Base-by-base conservation (phyloP, 2,329 filamentous ascomycete species). In the Phialocephala subalpina region DNA sequence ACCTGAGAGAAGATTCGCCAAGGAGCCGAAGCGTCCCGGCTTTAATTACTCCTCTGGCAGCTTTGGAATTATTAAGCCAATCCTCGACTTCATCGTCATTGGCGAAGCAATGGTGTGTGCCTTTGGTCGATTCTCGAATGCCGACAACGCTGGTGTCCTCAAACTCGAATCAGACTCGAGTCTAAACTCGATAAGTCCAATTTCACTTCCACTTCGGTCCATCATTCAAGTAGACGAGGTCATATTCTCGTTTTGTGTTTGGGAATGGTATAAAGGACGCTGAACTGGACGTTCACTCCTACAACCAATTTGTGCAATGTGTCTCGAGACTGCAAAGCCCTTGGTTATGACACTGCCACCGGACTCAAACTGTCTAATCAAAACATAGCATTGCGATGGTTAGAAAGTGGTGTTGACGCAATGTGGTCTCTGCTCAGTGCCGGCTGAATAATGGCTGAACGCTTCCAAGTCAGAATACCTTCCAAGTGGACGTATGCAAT, bases 241-340 rank as follows among this genome's bases (percentile, higher is more conserved):
- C 96, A 77, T 97, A 99, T 77, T 99, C 95, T 72, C 94, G 90
- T 69, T 92, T 90, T 52, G 89, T 91, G 63, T n/a, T 89, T 91
- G n/a, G 95, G 94, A 67, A 98, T 91, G 67, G 91, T 92, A 82
- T 99, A 98, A 61, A 94, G 85, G 52, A 97, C 85, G 66, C 89
- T 88, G 83, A 95, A 97, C 73, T 94, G 90, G 69, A 99, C 85
- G 33, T 90, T 86, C 80, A 97, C 97, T 77, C 95, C 95, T 64
- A 98, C 91, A 47, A 91, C 86, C 60, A 94, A 84, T 72, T 91
- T 90, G 75, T 96, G 92, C 68, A 99, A 87, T 78, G 92, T 96
- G 80, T 99, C 96, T 77, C 96, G 93, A 67, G 96, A 97, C 80
- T 96, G 91, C 80, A 97, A 99, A 65, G 93, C 94, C 77, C 92